phyloP scores from a whole-genome alignment of 2,329 filamentous ascomycete genomes.

The Coleophoma cylindrospora region DNA sequence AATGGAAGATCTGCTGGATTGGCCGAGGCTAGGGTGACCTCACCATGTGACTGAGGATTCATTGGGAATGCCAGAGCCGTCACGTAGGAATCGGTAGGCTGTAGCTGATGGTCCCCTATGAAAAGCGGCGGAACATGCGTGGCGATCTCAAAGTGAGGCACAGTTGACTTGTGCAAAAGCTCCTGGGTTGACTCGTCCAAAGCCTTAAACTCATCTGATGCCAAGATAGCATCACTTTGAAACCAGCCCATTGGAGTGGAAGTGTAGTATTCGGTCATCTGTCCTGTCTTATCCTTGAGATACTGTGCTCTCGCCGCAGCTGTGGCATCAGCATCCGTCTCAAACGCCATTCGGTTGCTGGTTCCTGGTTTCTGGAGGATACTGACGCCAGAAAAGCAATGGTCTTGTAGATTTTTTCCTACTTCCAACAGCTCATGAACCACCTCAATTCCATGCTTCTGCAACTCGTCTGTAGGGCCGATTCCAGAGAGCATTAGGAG shows the following conservation, averaged over 20 bases:
- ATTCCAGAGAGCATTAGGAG: constrained; percentile 42
- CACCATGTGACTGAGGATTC: constrained; percentile 49
- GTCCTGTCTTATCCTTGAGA: constrained; percentile 34
- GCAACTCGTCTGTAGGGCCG: constrained; percentile 30
- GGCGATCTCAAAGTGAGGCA: constrained; percentile 53
- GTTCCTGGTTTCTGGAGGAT: constrained; percentile 34
- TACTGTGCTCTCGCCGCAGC: constrained; percentile 42
- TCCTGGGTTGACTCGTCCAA: constrained; percentile 38
- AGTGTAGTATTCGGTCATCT: constrained; percentile 34
- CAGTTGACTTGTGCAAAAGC: constrained; percentile 40
- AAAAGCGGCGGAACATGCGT: constrained; percentile 25
- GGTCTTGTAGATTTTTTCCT: constrained; percentile 35
- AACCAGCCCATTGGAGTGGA: constrained; percentile 36
- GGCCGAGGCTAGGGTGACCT: constrained; percentile 44
- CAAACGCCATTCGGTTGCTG: constrained; percentile 40
- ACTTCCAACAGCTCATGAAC: constrained; percentile 29
- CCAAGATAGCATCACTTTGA: constrained; percentile 34
- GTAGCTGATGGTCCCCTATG: constrained; percentile 30
- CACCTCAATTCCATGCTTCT: constrained; percentile 28
- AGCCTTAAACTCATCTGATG: constrained; percentile 41
- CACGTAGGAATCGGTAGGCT: constrained; percentile 33
- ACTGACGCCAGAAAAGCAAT: constrained; percentile 31
- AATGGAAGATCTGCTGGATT: constrained; percentile 44
- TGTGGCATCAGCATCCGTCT: constrained; percentile 34
- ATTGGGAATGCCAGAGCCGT: constrained; percentile 41